A percentile compares a stretch with the other conserved stretches of the same genome.
Evolutionary conservation across 768 basidiomycete genomes (phyloP).

Genomic region (Zangia roseola): DNA sequence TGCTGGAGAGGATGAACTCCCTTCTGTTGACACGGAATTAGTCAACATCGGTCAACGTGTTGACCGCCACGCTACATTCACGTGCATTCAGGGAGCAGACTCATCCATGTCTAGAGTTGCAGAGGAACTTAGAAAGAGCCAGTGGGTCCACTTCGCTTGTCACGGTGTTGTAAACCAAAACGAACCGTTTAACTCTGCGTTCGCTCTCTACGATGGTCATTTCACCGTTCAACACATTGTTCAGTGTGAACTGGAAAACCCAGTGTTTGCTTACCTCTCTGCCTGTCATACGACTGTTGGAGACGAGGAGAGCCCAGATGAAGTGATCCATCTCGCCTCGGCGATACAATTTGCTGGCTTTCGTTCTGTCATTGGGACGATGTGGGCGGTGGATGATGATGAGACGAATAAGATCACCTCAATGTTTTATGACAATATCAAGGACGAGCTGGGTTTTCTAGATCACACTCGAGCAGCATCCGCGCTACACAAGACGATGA

Average conservation of each 20-base stretch:
- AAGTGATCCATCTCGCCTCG: not conserved
- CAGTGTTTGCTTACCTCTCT: constrained; percentile 3
- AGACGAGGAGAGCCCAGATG: too few relatives aligned
- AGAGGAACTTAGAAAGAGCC: not conserved
- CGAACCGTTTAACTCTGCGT: too few relatives aligned
- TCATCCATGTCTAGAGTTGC: not conserved
- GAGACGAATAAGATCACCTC: too few relatives aligned
- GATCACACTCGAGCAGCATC: too few relatives aligned
- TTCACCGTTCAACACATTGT: not conserved
- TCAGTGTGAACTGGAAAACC: not conserved
- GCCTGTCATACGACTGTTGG: too few relatives aligned
- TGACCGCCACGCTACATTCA: not conserved
- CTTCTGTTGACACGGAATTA: not conserved
- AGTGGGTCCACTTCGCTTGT: constrained; percentile 8
- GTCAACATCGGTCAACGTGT: not conserved
- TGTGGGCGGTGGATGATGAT: too few relatives aligned
- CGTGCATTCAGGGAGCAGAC: too few relatives aligned
- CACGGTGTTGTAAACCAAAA: not conserved
- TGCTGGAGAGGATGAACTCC: not conserved
- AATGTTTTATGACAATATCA: not conserved
- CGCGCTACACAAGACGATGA: too few relatives aligned
- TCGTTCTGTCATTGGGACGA: too few relatives aligned
- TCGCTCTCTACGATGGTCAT: too few relatives aligned
- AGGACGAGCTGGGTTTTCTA: too few relatives aligned
- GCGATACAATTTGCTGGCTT: constrained; percentile 6